A percentile compares a stretch with the other conserved stretches of the same genome.
Conservation (phyloP, 495 filamentous ascomycete species). For the Aspergillus nidulans region DNA sequence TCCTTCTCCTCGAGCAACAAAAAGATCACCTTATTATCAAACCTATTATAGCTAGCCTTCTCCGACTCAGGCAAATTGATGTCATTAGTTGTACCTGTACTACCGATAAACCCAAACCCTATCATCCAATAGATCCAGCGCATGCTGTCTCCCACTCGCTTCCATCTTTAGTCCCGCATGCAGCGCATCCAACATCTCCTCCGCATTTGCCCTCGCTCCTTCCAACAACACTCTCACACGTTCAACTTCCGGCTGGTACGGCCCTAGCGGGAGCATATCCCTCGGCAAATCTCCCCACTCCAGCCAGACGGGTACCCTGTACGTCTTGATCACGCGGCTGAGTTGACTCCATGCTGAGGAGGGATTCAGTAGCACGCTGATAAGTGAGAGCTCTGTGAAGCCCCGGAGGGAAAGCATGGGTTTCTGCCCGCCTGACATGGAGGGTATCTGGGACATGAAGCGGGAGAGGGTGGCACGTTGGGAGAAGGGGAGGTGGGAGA, state of each 20-base stretch:
- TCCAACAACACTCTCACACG: slow-evolving; percentile 2
- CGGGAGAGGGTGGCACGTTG: not conserved
- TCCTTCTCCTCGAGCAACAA: no score
- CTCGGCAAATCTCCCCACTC: slow-evolving; percentile 4
- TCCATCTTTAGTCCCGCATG: not conserved
- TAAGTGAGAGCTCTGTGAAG: not conserved
- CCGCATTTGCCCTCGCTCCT: not conserved
- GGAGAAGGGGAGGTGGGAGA: not conserved
- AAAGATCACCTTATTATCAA: no score
- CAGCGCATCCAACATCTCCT: slow-evolving; percentile 3
- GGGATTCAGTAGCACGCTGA: not conserved
- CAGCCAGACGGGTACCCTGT: not conserved
- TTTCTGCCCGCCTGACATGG: slow-evolving; percentile 7
- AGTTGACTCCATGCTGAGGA: slow-evolving; percentile 1
- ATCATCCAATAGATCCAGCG: slow-evolving; percentile 13
- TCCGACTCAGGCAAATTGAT: not conserved
- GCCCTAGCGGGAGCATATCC: slow-evolving; percentile 4
- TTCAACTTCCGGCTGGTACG: slow-evolving; percentile 9
- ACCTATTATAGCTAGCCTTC: not conserved
- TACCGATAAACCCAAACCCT: slow-evolving; percentile 11
- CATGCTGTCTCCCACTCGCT: not conserved
- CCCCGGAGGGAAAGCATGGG: slow-evolving; percentile 4
- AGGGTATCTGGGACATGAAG: not conserved
- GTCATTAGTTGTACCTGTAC: not conserved
- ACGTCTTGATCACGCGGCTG: not conserved